phyloP scores from a whole-genome alignment of 2,329 filamentous ascomycete genomes.

The Arthrobotrys musiformis region DNA sequence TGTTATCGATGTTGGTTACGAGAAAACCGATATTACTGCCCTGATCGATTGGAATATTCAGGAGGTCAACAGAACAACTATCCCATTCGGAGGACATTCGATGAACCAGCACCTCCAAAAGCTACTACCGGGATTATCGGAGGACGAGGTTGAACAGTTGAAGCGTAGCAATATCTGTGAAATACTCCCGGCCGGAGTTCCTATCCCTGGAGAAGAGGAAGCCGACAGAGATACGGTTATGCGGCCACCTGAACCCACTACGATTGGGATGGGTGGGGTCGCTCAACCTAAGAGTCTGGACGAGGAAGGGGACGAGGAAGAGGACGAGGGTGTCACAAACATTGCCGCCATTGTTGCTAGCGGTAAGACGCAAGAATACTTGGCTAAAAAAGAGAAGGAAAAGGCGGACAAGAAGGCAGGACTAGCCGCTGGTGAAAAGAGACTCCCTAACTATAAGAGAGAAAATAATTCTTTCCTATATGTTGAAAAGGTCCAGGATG shows the following conservation, averaged over 20 bases:
- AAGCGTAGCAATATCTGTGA: constrained; percentile 76
- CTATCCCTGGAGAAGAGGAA: constrained; percentile 63
- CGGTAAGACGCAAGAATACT: constrained; percentile 82
- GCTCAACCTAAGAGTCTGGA: constrained; percentile 21
- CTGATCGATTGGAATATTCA: constrained; percentile 84
- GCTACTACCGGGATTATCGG: constrained; percentile 73
- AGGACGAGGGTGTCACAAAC: constrained; percentile 79
- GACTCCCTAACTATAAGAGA: constrained; percentile 78
- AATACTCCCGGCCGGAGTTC: constrained; percentile 70
- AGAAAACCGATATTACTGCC: constrained; percentile 92
- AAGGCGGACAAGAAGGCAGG: constrained; percentile 71
- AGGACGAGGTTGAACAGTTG: constrained; percentile 76
- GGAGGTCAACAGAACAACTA: constrained; percentile 72
- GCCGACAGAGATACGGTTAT: constrained; percentile 65
- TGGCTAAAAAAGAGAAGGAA: constrained; percentile 84
- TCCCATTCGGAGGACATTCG: constrained; percentile 83
- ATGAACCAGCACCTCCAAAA: constrained; percentile 80
- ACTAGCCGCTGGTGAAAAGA: constrained; percentile 65
- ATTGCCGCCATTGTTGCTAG: constrained; percentile 86
- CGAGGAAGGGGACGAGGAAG: constrained; percentile 62
- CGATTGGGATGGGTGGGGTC: constrained; percentile 41
- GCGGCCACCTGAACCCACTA: constrained; percentile 60
- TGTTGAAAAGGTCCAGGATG: constrained; percentile 70
- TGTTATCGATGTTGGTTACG: constrained; percentile 88
- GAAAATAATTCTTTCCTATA: constrained; percentile 77